These are phyloP conservation scores for Gnaphalium uliginosum DNA, from an alignment of 129 eudicot species.

Conservation along the genomic window DNA sequence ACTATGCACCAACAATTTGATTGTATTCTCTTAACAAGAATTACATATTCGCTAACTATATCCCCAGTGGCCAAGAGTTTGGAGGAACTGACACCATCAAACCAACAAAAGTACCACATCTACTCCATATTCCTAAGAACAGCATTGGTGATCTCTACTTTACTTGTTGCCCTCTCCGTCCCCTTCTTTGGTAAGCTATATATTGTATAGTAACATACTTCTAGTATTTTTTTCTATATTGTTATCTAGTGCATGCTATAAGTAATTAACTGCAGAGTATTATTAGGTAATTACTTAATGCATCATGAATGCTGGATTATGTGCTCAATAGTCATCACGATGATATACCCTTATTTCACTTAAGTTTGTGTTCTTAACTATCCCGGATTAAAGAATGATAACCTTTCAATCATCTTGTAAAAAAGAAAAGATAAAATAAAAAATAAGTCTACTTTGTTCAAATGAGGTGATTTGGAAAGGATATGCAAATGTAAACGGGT, in stretches of 20 bases:
- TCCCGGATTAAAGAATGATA: too few relatives aligned
- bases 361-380: too few relatives aligned
- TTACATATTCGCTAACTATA: constrained; percentile 76
- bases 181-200: constrained; percentile 72
- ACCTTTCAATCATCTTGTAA: too few relatives aligned
- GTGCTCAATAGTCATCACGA: too few relatives aligned
- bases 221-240: not conserved
- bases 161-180: constrained; percentile 60
- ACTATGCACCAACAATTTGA: not conserved
- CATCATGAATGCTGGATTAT: not conserved
- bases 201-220: too few relatives aligned
- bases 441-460: too few relatives aligned
- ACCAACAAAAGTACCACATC: constrained; percentile 37
- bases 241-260: not conserved
- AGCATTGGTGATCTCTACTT: constrained; percentile 64
- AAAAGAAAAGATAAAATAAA: too few relatives aligned
- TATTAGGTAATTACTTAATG: not conserved
- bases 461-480: too few relatives aligned
- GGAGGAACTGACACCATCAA: constrained; percentile 75
- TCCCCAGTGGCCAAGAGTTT: constrained; percentile 86
- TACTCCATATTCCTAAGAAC: constrained; percentile 74
- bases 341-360: too few relatives aligned
- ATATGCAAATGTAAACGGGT: too few relatives aligned
- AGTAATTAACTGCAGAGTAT: not conserved
- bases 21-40: constrained; percentile 44